Evolutionary conservation across 495 filamentous ascomycete species (phyloP).

Genomic region (Hyaloscypha hepaticicola): DNA sequence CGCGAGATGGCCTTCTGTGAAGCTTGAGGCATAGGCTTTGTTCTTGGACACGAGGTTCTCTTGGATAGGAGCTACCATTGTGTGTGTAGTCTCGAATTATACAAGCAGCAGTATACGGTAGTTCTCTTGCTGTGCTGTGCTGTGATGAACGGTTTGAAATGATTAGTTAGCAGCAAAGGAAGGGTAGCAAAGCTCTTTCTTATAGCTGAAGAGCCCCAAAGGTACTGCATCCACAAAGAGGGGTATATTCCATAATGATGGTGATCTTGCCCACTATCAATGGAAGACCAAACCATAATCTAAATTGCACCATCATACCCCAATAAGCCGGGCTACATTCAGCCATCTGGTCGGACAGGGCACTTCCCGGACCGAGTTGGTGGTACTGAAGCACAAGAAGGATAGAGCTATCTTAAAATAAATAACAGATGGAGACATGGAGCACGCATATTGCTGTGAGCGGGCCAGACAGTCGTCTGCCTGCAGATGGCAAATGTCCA

Average conservation of each 20-base stretch:
- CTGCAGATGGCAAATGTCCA: neutral
- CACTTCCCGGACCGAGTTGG: neutral
- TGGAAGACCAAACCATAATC: neutral
- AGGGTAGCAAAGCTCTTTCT: constrained; percentile 11
- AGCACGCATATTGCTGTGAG: neutral
- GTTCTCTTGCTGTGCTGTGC: neutral
- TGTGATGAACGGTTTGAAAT: neutral
- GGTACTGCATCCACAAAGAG: neutral
- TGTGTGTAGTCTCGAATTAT: neutral
- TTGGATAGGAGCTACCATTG: constrained; percentile 42
- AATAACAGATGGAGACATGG: neutral
- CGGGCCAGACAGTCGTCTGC: neutral
- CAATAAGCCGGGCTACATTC: neutral
- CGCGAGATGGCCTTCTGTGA: constrained; percentile 63
- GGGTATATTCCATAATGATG: neutral
- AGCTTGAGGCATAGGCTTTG: constrained; percentile 57
- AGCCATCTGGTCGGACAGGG: neutral
- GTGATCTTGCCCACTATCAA: neutral
- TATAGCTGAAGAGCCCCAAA: neutral
- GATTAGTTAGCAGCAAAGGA: neutral
- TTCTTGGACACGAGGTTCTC: constrained; percentile 58
- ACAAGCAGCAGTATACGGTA: neutral
- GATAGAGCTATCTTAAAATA: neutral
- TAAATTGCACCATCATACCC: constrained; percentile 1
- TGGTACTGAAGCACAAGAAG: neutral